Percentiles rank a stretch among this genome's conserved stretches.
phyloP scores from a whole-genome alignment of 768 basidiomycete genomes.

The Amanita muscaria region DNA sequence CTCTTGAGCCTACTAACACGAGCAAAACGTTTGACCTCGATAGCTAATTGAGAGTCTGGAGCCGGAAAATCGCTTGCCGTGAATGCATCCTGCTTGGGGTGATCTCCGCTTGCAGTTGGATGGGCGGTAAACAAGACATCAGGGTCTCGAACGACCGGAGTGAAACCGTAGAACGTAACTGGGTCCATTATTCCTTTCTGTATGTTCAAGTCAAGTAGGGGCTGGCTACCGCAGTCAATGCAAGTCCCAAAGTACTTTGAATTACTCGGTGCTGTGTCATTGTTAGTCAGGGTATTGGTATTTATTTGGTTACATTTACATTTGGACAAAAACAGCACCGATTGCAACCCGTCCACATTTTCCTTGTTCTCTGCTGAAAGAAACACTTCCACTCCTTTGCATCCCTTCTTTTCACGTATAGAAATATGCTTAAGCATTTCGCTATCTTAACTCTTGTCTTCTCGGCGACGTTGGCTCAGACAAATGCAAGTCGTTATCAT shows the following conservation, averaged over 20 bases:
- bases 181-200: not conserved
- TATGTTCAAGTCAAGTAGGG: not conserved
- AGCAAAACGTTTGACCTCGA: slow-evolving; percentile 31
- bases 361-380: slow-evolving; percentile 23
- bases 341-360: not conserved
- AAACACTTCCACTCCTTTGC: slow-evolving; percentile 41
- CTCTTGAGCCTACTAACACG: slow-evolving; percentile 24
- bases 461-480: slow-evolving; percentile 44
- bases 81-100: slow-evolving; percentile 34
- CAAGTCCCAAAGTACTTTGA: too few species aligned
- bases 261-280: too few species aligned
- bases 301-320: not conserved
- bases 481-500: slow-evolving; percentile 25
- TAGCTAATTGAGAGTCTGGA: slow-evolving; percentile 32
- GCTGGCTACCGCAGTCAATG: too few species aligned
- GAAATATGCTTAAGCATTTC: slow-evolving; percentile 42
- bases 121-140: slow-evolving; percentile 38
- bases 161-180: slow-evolving; percentile 36
- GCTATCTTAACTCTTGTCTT: slow-evolving; percentile 42
- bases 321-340: not conserved
- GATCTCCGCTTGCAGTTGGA: slow-evolving; percentile 32
- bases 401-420: slow-evolving; percentile 14
- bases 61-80: slow-evolving; percentile 31
- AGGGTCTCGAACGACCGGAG: slow-evolving; percentile 39
- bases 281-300: not conserved